Percentiles rank a stretch among this genome's conserved stretches.
Conservation (phyloP, 495 filamentous ascomycete species). For the Parachaetomium inaequale region DNA sequence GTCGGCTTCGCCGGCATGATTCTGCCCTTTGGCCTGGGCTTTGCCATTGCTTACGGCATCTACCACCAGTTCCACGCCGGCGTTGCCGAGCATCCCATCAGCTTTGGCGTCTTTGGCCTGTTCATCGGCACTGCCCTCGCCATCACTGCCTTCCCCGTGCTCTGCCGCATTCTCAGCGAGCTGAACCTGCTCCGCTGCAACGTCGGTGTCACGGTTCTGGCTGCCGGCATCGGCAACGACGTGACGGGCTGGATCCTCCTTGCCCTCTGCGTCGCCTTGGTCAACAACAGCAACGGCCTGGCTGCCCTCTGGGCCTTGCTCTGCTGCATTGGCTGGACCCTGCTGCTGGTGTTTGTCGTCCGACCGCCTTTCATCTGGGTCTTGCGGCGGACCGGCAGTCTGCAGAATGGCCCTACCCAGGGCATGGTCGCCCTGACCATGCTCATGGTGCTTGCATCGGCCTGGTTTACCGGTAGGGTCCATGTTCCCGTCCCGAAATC, state of each 20-base stretch:
- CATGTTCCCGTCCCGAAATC: not conserved
- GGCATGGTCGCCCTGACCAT: slow-evolving; percentile 79
- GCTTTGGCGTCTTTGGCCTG: slow-evolving; percentile 79
- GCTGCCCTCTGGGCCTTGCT: slow-evolving; percentile 86
- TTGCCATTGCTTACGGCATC: slow-evolving; percentile 80
- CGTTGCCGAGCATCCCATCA: slow-evolving; percentile 48
- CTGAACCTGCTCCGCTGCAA: slow-evolving; percentile 79
- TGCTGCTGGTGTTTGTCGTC: slow-evolving; percentile 73
- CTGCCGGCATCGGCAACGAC: slow-evolving; percentile 94
- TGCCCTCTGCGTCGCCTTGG: slow-evolving; percentile 88
- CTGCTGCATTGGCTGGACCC: slow-evolving; percentile 66
- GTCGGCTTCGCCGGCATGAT: slow-evolving; percentile 85
- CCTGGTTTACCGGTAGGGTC: slow-evolving; percentile 80
- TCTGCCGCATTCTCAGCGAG: slow-evolving; percentile 92
- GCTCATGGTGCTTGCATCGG: slow-evolving; percentile 70
- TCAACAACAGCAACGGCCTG: slow-evolving; percentile 81
- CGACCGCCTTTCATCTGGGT: slow-evolving; percentile 75
- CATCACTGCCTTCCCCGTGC: slow-evolving; percentile 94
- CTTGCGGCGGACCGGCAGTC: slow-evolving; percentile 66
- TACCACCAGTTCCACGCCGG: slow-evolving; percentile 75
- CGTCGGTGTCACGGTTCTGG: slow-evolving; percentile 87
- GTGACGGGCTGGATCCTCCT: slow-evolving; percentile 89
- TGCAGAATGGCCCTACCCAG: slow-evolving; percentile 90
- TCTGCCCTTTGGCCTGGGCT: slow-evolving; percentile 66
- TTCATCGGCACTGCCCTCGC: slow-evolving; percentile 94